phyloP scores from a whole-genome alignment of 805 yeast genomes.

The Metschnikowia shivogae region DNA sequence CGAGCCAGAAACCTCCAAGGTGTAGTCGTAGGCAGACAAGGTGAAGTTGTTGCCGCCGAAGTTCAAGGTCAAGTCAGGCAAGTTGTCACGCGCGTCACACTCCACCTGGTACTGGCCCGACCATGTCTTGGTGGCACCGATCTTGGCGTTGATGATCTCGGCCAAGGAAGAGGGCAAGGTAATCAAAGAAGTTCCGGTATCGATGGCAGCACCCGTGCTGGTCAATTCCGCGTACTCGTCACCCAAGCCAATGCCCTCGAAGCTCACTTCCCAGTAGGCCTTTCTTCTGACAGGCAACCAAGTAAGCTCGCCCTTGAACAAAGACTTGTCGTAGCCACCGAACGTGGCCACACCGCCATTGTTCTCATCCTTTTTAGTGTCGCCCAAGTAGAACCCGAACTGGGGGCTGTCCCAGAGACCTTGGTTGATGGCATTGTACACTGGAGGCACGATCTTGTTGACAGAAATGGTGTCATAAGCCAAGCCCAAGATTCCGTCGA shows the following conservation, averaged over 20 bases:
- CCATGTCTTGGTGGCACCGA: slow-evolving; percentile 97
- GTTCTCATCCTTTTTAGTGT: slow-evolving; percentile 56
- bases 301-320: slow-evolving; percentile 77
- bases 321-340: slow-evolving; percentile 84
- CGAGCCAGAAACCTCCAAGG: slow-evolving; percentile 88
- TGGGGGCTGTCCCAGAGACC: slow-evolving; percentile 80
- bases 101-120: slow-evolving; percentile 94
- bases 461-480: slow-evolving; percentile 92
- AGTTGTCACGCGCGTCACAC: slow-evolving; percentile 74
- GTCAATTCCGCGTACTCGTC: slow-evolving; percentile 82
- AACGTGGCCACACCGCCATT: slow-evolving; percentile 91
- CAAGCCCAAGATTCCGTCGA: slow-evolving; percentile 95
- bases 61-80: slow-evolving; percentile 90
- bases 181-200: slow-evolving; percentile 96
- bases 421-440: slow-evolving; percentile 79
- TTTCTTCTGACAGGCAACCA: slow-evolving; percentile 98
- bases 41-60: slow-evolving; percentile 91
- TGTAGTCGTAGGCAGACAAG: slow-evolving; percentile 84
- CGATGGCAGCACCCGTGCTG: slow-evolving; percentile 93
- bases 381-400: slow-evolving; percentile 91
- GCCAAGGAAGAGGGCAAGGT: slow-evolving; percentile 94
- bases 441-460: slow-evolving; percentile 85
- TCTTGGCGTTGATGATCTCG: slow-evolving; percentile 89
- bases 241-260: slow-evolving; percentile 88
- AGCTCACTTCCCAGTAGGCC: slow-evolving; percentile 98